Evolutionary conservation across 108 stramenopile genomes (phyloP), one percentile per base, ranked within the genome.

Genomic region (Discostella pseudostelligera): DNA sequence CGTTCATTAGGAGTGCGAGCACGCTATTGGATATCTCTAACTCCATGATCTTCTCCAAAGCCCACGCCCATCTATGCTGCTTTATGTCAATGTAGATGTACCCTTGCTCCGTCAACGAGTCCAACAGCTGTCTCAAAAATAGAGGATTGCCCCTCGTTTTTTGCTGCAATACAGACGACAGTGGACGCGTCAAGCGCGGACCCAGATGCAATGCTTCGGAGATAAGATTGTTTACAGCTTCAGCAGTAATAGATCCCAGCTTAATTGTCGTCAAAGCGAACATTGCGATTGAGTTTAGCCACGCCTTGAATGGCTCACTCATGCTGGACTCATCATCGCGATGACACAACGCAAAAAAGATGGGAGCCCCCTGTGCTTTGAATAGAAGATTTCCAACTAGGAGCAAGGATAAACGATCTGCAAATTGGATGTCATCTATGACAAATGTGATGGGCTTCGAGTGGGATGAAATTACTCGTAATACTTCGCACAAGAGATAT

Each of bases 141-240:
- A 61, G 48, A 51, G 43, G 22, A 36, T 64, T 64, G 25, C 63
- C 63, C 25, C 19, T 48, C 11, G 67, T 69, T 29, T 50, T 69
- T 3, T 29, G 22, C 25, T 51, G 40, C 6, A 74, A 28, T 17
- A 66, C 61, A 17, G 21, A 47, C 9, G 74, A 39, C 8, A 74
- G 62, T 8, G 74, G 74, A 16, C 69, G 59, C 10, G 74, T 74
- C 22, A 69, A 29, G 10, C 74, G 74, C 36, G 67, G 67, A 32
- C 22, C 40, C 9, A 69, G 57, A 44, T 51, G 61, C 21, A 74
- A 42, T 21, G 56, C 22, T 17, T 74, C 74, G 28, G 65, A 67
- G 21, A 57, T 39, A 14, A 74, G 28, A 35, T 54, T 14, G 28
- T 74, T 74, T 0, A 74, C 61, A 28, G 61, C 56, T 1, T 70